Evolutionary conservation across 2,329 filamentous ascomycete species (phyloP), one percentile per base, ranked within the genome.

Genomic region (Tricladium varicosporioides): DNA sequence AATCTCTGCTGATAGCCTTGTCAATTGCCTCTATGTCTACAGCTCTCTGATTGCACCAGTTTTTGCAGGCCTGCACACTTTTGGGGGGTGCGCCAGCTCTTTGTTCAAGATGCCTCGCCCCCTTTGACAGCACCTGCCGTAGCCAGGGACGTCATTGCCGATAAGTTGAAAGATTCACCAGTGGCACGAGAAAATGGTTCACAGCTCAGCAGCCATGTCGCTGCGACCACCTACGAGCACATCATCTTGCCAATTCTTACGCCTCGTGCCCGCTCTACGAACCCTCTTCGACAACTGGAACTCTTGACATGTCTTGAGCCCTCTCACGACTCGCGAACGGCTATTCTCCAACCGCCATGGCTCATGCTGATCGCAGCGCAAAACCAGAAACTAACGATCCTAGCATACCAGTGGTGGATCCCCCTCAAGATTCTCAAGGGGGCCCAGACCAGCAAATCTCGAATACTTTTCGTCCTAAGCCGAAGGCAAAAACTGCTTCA

Each of bases 371-470:
- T 52, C 53, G 49, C 44, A 44, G 45, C 47, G 52, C 16, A 36
- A 18, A 43, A 14, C 46, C 51, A 56, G 59, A 52, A 50, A 61
- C 63, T 65, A 64, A 58, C 33, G 51, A 65, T 61, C 64, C 63
- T 51, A 66, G 63, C 54, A 49, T 57, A 27, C 44, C 31, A 15
- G 15, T 48, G 15, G 56, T 59, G 40, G 58, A 56, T 22, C 44
- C 49, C 50, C 51, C 57, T 51, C 51, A 32, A 27, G 46, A 36
- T 19, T 57, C 51, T 22, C 56, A 51, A 53, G 10, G 31, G 4
- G 31, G 31, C 1, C 48, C 36, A 51, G 54, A 56, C 48, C n/a
- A 27, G 5, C 49, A 55, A 53, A 48, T 51, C 50, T 36, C 42
- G 40, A 32, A 55, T 18, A 58, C 52, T 36, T 48, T 52, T 22